Evolutionary conservation across 1,284 basidiomycete species (phyloP).

Genomic region (Sporisorium sorghi): DNA sequence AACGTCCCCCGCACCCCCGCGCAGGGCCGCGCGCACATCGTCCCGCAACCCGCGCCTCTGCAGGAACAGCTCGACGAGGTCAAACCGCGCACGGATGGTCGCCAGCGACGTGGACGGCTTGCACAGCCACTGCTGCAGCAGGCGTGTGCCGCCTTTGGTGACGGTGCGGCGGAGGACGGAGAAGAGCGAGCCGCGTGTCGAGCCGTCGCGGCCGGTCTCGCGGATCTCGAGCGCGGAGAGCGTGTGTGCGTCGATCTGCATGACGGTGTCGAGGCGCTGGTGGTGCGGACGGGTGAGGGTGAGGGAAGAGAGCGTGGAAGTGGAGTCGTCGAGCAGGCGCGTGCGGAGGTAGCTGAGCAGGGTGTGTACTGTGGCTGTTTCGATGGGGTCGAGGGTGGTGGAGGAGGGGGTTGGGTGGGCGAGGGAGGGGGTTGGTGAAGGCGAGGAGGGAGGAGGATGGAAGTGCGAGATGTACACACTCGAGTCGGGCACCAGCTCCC

Average conservation of each 20-base stretch:
- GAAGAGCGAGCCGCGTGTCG: constrained; percentile 59
- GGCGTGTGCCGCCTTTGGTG: constrained; percentile 62
- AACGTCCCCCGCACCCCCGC: constrained; percentile 59
- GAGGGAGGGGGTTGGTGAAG: neutral
- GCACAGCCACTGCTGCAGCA: constrained; percentile 63
- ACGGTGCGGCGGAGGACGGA: constrained; percentile 63
- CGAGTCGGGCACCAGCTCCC: constrained; percentile 34
- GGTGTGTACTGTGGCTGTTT: constrained; percentile 43
- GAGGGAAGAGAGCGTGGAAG: constrained; percentile 23
- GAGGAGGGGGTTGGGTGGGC: neutral
- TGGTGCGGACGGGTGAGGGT: constrained; percentile 17
- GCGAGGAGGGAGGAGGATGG: neutral
- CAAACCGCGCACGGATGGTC: constrained; percentile 53
- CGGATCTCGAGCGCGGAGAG: constrained; percentile 63
- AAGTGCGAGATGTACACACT: constrained; percentile 44
- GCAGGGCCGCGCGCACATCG: constrained; percentile 49
- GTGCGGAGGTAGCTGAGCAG: constrained; percentile 63
- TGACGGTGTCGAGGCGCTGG: constrained; percentile 26
- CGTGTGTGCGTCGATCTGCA: constrained; percentile 67
- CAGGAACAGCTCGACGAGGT: constrained; percentile 58
- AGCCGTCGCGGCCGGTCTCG: constrained; percentile 44
- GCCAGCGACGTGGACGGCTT: constrained; percentile 55
- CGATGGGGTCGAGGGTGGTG: constrained; percentile 19
- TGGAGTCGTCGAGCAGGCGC: constrained; percentile 51
- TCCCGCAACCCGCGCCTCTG: constrained; percentile 43